Conservation (phyloP, 2,329 filamentous ascomycete genomes). For the Diaporthe sp. region DNA sequence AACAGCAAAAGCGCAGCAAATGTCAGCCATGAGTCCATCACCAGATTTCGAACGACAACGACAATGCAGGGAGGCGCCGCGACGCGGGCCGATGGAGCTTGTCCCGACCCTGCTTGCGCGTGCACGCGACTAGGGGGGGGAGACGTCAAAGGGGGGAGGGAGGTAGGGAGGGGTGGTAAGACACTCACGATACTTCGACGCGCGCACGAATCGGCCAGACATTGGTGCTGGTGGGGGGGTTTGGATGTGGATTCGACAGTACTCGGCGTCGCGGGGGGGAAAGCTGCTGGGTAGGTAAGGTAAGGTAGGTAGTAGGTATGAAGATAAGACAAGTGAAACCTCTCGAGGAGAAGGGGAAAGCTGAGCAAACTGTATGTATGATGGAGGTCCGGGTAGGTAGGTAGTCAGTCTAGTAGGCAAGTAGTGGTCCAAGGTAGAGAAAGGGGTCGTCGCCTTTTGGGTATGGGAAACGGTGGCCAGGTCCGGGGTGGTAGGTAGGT, state of each 20-base stretch:
- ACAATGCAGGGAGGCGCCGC: background rate
- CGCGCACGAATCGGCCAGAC: constrained; percentile 74
- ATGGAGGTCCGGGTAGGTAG: background rate
- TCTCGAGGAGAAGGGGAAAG: constrained; percentile 3
- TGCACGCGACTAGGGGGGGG: constrained; percentile 36
- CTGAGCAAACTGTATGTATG: constrained; percentile 7
- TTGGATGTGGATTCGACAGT: background rate
- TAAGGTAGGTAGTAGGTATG: background rate
- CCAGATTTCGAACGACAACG: constrained; percentile 40
- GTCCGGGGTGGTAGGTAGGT: constrained; percentile 10
- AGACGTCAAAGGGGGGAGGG: too few relatives aligned
- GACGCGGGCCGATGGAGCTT: constrained; percentile 25
- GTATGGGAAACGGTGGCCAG: constrained; percentile 25
- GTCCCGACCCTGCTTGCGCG: constrained; percentile 26
- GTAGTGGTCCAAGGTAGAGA: background rate
- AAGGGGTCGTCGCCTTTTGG: constrained; percentile 17
- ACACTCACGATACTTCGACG: constrained; percentile 74
- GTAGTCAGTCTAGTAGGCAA: background rate
- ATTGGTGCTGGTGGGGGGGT: constrained; percentile 49
- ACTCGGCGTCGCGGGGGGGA: background rate
- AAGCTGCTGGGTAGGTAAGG: background rate
- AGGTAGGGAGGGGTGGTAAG: constrained; percentile 15
- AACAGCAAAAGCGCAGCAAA: constrained; percentile 32
- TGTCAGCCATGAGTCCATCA: constrained; percentile 41
- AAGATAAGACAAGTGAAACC: background rate